These are phyloP conservation scores for Phytophthora boehmeriae DNA, from an alignment of 352 stramenopile species.

Conservation along the genomic window DNA sequence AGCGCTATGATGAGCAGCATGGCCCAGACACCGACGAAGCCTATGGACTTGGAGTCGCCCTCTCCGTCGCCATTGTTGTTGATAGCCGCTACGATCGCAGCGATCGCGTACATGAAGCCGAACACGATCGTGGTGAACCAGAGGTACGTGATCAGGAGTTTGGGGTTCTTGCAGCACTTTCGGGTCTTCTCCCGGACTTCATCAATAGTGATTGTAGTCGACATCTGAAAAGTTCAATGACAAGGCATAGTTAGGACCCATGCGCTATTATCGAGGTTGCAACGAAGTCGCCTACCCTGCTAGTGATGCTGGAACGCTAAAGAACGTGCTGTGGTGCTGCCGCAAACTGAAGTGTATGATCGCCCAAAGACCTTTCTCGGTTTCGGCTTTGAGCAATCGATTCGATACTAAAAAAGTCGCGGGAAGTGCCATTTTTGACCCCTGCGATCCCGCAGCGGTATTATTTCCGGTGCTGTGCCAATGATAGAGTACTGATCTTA, in stretches of 20 bases:
- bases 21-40: constrained; percentile 82
- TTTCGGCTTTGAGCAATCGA: constrained; percentile 4
- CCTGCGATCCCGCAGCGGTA: not conserved
- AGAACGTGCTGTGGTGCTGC: constrained; percentile 2
- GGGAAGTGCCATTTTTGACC: not conserved
- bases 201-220: constrained; percentile 43
- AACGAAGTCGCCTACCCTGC: constrained; percentile 15
- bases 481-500: too few relatives aligned
- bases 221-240: constrained; percentile 41
- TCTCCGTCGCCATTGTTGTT: constrained; percentile 73
- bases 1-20: constrained; percentile 85
- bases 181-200: constrained; percentile 67
- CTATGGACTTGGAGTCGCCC: constrained; percentile 79
- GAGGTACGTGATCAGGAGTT: constrained; percentile 85
- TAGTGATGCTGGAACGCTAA: constrained; percentile 2
- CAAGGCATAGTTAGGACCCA: constrained; percentile 4
- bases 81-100: constrained; percentile 82
- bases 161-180: constrained; percentile 79
- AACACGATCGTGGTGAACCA: constrained; percentile 88
- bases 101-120: constrained; percentile 87
- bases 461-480: too few relatives aligned
- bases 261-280: not conserved
- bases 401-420: constrained; percentile 31
- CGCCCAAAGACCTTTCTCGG: constrained; percentile 26
- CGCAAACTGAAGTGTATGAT: constrained; percentile 21